These are phyloP conservation scores for Strigomonas galati DNA, from an alignment of 208 protist species.

Conservation along the genomic window DNA sequence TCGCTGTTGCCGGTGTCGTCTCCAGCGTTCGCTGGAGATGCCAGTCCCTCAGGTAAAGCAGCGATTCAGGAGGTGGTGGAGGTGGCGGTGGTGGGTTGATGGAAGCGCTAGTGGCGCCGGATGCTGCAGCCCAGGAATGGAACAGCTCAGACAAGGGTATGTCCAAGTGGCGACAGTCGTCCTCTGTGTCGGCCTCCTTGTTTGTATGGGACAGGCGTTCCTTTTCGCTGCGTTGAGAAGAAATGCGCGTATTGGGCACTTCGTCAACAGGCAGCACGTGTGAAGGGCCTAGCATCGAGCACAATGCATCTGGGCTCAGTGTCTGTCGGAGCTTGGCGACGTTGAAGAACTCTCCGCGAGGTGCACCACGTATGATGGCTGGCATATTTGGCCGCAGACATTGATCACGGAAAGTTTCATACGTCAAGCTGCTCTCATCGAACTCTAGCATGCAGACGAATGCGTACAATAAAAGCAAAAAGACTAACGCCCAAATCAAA, in stretches of 20 bases:
- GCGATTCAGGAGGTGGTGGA: neutral
- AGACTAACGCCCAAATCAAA: too few relatives aligned
- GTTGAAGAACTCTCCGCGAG: slow-evolving; percentile 24
- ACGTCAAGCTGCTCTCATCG: slow-evolving; percentile 52
- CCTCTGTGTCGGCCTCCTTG: too few relatives aligned
- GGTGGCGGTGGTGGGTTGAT: too few relatives aligned
- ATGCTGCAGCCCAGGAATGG: slow-evolving; percentile 15
- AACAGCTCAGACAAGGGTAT: slow-evolving; percentile 14
- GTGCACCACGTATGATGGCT: slow-evolving; percentile 59
- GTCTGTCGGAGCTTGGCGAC: slow-evolving; percentile 16
- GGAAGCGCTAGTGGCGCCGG: too few relatives aligned
- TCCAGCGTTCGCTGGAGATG: slow-evolving; percentile 60
- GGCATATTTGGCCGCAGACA: slow-evolving; percentile 69
- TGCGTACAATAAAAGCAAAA: too few relatives aligned
- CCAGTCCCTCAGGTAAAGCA: slow-evolving; percentile 79
- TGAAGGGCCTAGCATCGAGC: slow-evolving; percentile 23
- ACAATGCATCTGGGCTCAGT: slow-evolving; percentile 28
- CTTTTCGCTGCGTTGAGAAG: too few relatives aligned
- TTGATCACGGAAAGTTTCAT: slow-evolving; percentile 46
- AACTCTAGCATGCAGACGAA: slow-evolving; percentile 50
- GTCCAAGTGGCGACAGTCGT: slow-evolving; percentile 4
- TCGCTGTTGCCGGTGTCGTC: slow-evolving; percentile 19
- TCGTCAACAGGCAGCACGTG: slow-evolving; percentile 49
- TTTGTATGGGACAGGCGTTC: too few relatives aligned
- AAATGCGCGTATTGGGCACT: too few relatives aligned